Evolutionary conservation across 2,329 filamentous ascomycete species (phyloP), one percentile per base, ranked within the genome.

Genomic region (Tothia fuscella): DNA sequence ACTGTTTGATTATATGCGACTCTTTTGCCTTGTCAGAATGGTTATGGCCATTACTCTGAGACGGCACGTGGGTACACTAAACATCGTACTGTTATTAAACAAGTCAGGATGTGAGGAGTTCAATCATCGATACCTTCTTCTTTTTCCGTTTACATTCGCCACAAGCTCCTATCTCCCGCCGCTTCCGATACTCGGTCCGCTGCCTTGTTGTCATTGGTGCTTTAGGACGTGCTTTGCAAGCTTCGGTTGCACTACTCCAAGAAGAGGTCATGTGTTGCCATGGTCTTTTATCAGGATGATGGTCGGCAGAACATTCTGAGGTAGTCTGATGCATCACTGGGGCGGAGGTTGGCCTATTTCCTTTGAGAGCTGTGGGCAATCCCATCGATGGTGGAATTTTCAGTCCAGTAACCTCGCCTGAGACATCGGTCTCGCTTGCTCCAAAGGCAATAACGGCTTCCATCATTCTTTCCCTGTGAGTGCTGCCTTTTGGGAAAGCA

Each of bases 381-480:
- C 9, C 9, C 9, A 20, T 22, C 24, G 34, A 14, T 6, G 19
- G 12, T 19, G 19, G 10, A 16, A 20, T 12, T 10, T 10, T 19
- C 24, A 9, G 25, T 5, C 22, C n/a, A 25, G 19, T 22, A 25
- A 14, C 6, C 30, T 39, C 4, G 19, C 4, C 4, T 24, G 3
- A 13, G n/a, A 6, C 19, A 6, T 4, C 5, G 5, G 4, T 6
- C 21, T n/a, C 19, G 5, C 25, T 10, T 4, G 21, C 6, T 28
- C 24, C 48, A 49, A 56, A 61, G 30, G 58, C 51, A 33, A 61
- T 59, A 33, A 58, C 53, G 25, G 58, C 58, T 31, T 60, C 56
- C 5, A 58, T 53, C 56, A 60, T 57, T 35, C 58, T 55, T 45
- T 60, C 58, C n/a, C 56, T 54, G 41, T 61, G 58, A 26, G 53